Evolutionary conservation across 2,329 filamentous ascomycete species (phyloP).

Genomic region (Ustulina deusta): DNA sequence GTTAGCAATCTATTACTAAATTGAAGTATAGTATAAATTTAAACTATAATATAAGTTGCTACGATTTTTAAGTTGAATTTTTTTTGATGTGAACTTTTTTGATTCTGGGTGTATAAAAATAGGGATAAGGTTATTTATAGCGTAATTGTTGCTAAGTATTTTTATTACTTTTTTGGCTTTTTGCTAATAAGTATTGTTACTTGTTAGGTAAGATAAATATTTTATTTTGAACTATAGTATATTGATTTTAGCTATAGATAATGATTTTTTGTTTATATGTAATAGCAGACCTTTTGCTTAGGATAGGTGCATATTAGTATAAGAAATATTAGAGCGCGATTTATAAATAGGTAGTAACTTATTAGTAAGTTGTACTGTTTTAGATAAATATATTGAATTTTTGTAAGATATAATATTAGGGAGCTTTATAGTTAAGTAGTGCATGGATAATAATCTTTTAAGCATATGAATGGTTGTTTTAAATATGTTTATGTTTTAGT

Average conservation of each 20-base stretch:
- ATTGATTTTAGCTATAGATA: constrained; percentile 90
- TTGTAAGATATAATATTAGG: constrained; percentile 74
- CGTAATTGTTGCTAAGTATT: constrained; percentile 82
- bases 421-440: constrained; percentile 86
- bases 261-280: constrained; percentile 85
- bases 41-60: constrained; percentile 91
- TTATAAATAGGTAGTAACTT: constrained; percentile 88
- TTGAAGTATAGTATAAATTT: background rate
- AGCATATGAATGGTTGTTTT: constrained; percentile 98
- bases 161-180: constrained; percentile 89
- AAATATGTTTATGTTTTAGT: constrained; percentile 95
- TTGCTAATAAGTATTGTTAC: constrained; percentile 90
- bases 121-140: constrained; percentile 83
- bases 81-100: constrained; percentile 81
- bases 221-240: constrained; percentile 95
- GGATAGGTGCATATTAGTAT: constrained; percentile 86
- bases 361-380: constrained; percentile 89
- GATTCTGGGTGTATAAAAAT: constrained; percentile 86
- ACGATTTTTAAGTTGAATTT: constrained; percentile 89
- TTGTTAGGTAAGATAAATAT: constrained; percentile 91
- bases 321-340: constrained; percentile 85
- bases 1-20: constrained; percentile 24
- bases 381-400: constrained; percentile 92
- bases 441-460: constrained; percentile 87
- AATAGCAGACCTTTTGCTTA: constrained; percentile 80